Evolutionary conservation across 768 basidiomycete species (phyloP).

Genomic region (Psilocybe tampanensis): DNA sequence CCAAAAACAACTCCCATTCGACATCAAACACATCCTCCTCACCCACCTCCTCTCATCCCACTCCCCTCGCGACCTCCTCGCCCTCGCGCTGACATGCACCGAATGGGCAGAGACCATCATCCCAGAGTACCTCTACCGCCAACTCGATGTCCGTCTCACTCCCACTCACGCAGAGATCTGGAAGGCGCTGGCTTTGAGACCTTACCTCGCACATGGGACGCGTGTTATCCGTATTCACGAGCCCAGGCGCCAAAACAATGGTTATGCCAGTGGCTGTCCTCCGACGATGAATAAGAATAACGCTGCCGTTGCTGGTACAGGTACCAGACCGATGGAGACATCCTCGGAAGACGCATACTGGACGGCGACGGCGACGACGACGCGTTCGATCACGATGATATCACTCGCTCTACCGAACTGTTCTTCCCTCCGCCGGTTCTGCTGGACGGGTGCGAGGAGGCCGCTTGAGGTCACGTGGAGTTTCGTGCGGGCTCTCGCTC

Average conservation of each 20-base stretch:
- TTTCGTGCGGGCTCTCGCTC: conserved; percentile 10
- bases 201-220: conserved; percentile 24
- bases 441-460: conserved; percentile 8
- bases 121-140: conserved; percentile 27
- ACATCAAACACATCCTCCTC: conserved; percentile 20
- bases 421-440: conserved; percentile 10
- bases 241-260: too few relatives aligned
- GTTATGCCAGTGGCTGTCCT: too few relatives aligned
- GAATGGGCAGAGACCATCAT: conserved; percentile 23
- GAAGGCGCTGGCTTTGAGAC: conserved; percentile 25
- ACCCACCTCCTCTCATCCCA: conserved; percentile 8
- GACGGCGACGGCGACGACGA: background rate
- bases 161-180: conserved; percentile 19
- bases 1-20: conserved; percentile 16
- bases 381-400: conserved; percentile 5
- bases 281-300: too few relatives aligned
- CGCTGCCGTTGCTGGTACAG: too few relatives aligned
- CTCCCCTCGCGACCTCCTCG: conserved; percentile 12
- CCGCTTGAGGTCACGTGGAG: background rate
- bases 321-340: too few relatives aligned
- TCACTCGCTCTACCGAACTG: conserved; percentile 6
- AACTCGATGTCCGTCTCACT: conserved; percentile 15
- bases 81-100: conserved; percentile 15
- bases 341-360: too few relatives aligned
- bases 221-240: conserved; percentile 14